Conservation (phyloP, 192 early-diverging fungal species). For the Coemansia sp. region DNA sequence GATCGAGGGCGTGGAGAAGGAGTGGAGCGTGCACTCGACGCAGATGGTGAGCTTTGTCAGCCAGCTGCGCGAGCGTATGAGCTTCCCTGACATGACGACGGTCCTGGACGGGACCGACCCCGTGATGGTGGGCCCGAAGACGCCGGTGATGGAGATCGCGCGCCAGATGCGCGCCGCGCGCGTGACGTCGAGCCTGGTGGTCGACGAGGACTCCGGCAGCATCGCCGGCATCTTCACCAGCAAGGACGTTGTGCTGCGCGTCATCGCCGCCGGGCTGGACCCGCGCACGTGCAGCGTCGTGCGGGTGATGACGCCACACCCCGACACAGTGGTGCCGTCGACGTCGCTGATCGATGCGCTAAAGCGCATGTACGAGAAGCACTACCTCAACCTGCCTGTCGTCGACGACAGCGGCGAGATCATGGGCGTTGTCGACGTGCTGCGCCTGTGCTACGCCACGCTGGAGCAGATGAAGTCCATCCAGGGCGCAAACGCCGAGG, state of each 20-base stretch:
- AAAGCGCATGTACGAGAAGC: conserved; percentile 83
- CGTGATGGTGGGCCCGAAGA: conserved; percentile 62
- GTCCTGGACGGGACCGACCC: conserved; percentile 72
- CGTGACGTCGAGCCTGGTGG: conserved; percentile 75
- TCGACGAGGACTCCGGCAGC: conserved; percentile 60
- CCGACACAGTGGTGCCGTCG: conserved; percentile 70
- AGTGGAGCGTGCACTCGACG: conserved; percentile 71
- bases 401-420: conserved; percentile 68
- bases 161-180: conserved; percentile 70
- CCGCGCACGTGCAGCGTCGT: conserved; percentile 90
- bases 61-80: conserved; percentile 78
- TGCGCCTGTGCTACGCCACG: conserved; percentile 79
- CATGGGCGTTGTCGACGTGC: conserved; percentile 79
- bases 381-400: conserved; percentile 83
- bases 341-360: conserved; percentile 81
- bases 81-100: conserved; percentile 85
- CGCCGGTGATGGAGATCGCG: conserved; percentile 72
- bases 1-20: conserved; percentile 76
- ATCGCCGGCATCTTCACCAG: conserved; percentile 93
- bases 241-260: conserved; percentile 85
- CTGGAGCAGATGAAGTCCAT: conserved; percentile 78
- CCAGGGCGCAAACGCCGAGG: conserved; percentile 41
- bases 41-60: conserved; percentile 73
- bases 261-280: conserved; percentile 84
- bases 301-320: conserved; percentile 95